Conservation (phyloP, 371 early-diverging fungal genomes). For the Lichtheimia ramosa region DNA sequence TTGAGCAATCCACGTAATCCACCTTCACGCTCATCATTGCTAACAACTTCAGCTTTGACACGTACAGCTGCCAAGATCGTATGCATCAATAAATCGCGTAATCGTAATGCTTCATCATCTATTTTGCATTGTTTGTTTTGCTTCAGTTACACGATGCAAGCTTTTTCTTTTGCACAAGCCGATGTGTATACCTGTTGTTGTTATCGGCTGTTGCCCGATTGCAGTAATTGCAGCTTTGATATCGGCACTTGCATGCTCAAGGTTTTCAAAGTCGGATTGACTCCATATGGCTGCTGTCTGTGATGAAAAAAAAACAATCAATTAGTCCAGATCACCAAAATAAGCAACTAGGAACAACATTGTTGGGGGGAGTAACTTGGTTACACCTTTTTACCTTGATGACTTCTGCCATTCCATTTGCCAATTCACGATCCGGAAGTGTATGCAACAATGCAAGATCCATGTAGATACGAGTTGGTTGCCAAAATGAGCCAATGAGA, state of each 20-base stretch:
- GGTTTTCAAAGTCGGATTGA: slow-evolving; percentile 74
- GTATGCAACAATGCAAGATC: slow-evolving; percentile 80
- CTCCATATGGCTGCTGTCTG: slow-evolving; percentile 88
- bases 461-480: slow-evolving; percentile 87
- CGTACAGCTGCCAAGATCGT: slow-evolving; percentile 82
- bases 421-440: slow-evolving; percentile 85
- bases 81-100: slow-evolving; percentile 45
- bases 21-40: slow-evolving; percentile 88
- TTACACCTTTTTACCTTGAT: slow-evolving; percentile 65
- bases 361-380: neutral
- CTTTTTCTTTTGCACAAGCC: neutral
- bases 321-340: neutral
- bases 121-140: slow-evolving; percentile 6
- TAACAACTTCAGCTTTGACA: slow-evolving; percentile 92
- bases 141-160: neutral
- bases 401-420: slow-evolving; percentile 96
- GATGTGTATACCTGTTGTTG: neutral
- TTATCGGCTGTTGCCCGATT: slow-evolving; percentile 18
- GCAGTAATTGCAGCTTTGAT: slow-evolving; percentile 23
- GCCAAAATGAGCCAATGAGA: slow-evolving; percentile 95
- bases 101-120: neutral
- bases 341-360: neutral
- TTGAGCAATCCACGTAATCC: slow-evolving; percentile 91
- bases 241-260: neutral
- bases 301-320: neutral